Conservation (phyloP, 257 asterid species). For the Solanum lycopersicoides region DNA sequence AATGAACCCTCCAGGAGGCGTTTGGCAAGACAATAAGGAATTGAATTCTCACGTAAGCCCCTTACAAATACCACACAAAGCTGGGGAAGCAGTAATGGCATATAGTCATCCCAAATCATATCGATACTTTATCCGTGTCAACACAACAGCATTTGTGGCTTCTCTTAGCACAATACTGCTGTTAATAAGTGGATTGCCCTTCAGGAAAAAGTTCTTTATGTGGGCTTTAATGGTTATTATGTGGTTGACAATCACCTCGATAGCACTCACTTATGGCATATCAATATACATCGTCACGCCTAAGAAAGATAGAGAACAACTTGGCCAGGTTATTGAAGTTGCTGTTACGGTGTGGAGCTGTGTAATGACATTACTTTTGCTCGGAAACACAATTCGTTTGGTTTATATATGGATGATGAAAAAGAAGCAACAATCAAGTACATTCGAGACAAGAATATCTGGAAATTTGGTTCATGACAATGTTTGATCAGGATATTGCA, state of each 20-base stretch:
- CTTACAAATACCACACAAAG: not conserved
- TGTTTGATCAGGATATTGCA: not conserved
- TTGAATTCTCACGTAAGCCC: not conserved
- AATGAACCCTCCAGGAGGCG: constrained; percentile 18
- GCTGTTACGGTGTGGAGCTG: constrained; percentile 17
- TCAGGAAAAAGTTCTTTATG: constrained; percentile 2
- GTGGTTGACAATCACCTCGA: constrained; percentile 19
- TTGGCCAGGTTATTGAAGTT: not conserved
- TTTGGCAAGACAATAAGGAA: constrained; percentile 10
- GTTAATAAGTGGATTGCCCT: constrained; percentile 17
- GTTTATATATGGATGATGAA: not conserved
- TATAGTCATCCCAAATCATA: not conserved
- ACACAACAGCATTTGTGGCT: constrained; percentile 19
- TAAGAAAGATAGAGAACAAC: not conserved
- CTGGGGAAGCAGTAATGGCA: constrained; percentile 8
- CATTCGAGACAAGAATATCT: not conserved
- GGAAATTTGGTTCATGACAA: not conserved
- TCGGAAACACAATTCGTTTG: constrained; percentile 20
- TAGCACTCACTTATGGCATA: not conserved
- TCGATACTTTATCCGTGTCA: not conserved
- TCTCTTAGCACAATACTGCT: constrained; percentile 27
- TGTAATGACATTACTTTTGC: constrained; percentile 9
- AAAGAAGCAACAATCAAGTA: not conserved
- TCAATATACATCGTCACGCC: not conserved
- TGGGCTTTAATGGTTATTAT: constrained; percentile 22